Base-by-base conservation (phyloP, 345 rosid genomes). In the Corymbia maculata region DNA sequence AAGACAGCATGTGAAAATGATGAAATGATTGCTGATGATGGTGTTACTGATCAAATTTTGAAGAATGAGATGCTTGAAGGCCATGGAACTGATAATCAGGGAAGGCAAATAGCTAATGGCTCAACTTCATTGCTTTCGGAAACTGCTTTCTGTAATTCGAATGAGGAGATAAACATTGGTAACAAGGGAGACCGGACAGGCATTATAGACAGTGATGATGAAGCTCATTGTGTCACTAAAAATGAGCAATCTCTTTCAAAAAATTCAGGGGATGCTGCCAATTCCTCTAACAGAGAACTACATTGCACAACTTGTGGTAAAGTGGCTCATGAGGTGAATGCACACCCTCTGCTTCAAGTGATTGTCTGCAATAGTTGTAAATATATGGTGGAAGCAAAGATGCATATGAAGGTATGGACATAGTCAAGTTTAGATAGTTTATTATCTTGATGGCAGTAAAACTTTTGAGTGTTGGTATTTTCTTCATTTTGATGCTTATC, bases 291-390 rank as follows among this genome's bases (percentile, higher is more conserved):
- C 64, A 92, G 88, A 89, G 91, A 88, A 87, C 95, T 95, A 89
- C 90, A 88, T 86, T 98, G 99, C 89, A 97, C 99, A 88, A 98
- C 95, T 85, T 98, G 99, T 90, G 80, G 93, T 88, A 93, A 94
- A 87, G 86, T 94, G 88, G 91, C 94, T 89, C 89, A 88, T 88
- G 94, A 94, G 93, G 98, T 93, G 91, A 95, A 94, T 86, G 86
- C 94, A 42, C 99, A 98, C 92, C 99, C 99, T 28, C 92, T 95
- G 86, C 88, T 98, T 89, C 93, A 94, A 90, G 99, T 98, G 86
- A 96, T 98, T 88, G 70, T 98, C 89, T 98, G 99, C 96, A 91
- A 89, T 88, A 96, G 93, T 89, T 98, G 99, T 95, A 97, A 96
- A 94, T 87, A 88, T 87, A 91, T 91, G 80, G 87, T 97, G 89